Evolutionary conservation across 768 basidiomycete species (phyloP).

Genomic region (Candolleomyces eurysporus): DNA sequence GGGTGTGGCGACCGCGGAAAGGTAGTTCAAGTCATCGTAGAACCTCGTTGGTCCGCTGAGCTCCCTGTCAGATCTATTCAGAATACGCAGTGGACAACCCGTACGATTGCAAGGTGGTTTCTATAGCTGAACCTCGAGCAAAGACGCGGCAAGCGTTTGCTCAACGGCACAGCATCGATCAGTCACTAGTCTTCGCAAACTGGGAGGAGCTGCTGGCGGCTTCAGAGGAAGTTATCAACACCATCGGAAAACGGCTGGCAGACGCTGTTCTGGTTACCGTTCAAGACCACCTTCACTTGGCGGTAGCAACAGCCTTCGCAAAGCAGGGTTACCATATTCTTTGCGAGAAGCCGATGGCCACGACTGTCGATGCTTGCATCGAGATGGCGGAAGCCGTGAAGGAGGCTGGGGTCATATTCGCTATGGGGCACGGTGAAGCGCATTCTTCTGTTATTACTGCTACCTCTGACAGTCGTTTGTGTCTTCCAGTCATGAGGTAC

Average conservation of each 20-base stretch:
- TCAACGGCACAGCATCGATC: conserved; percentile 54
- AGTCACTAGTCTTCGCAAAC: conserved; percentile 64
- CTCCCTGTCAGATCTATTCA: conserved; percentile 54
- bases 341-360: conserved; percentile 94
- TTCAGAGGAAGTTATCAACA: conserved; percentile 62
- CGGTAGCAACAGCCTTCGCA: conserved; percentile 72
- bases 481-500: conserved; percentile 70
- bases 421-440: conserved; percentile 79
- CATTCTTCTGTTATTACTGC: background rate
- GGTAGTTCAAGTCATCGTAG: conserved; percentile 32
- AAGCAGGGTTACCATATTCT: conserved; percentile 84
- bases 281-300: conserved; percentile 76
- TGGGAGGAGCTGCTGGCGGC: conserved; percentile 72
- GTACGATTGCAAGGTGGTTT: conserved; percentile 68
- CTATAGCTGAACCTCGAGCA: conserved; percentile 81
- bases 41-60: background rate
- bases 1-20: conserved; percentile 84
- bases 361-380: conserved; percentile 66
- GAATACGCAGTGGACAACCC: conserved; percentile 60
- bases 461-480: too few relatives aligned
- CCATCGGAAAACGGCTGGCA: conserved; percentile 67
- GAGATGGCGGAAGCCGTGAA: conserved; percentile 72
- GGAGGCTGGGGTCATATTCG: conserved; percentile 73
- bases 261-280: conserved; percentile 83
- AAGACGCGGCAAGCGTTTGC: conserved; percentile 62